Evolutionary conservation across 176 grass and related monocot species (phyloP).

Genomic region (Thinopyrum elongatum): DNA sequence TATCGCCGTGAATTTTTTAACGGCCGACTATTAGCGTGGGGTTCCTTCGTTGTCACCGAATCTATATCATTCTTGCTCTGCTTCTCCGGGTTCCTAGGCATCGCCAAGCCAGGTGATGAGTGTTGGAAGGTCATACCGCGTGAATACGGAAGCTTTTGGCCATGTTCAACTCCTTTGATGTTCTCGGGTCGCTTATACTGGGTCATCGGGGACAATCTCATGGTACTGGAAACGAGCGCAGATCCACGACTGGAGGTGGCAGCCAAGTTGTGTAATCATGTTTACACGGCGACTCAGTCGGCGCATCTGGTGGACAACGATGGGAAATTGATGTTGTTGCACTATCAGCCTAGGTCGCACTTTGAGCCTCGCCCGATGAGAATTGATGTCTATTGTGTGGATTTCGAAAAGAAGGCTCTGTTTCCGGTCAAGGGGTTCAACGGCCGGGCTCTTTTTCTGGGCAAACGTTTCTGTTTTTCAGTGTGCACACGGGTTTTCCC

Average conservation of each 20-base stretch:
- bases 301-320: not conserved
- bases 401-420: not conserved
- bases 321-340: not conserved
- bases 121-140: no score
- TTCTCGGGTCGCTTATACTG: slow-evolving; percentile 9
- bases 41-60: not conserved
- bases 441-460: not conserved
- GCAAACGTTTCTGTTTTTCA: not conserved
- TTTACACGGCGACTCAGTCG: not conserved
- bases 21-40: not conserved
- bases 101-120: no score
- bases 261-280: not conserved
- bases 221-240: not conserved
- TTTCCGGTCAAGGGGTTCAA: not conserved
- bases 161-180: not conserved
- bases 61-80: no score
- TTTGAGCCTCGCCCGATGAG: not conserved
- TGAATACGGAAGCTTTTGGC: not conserved
- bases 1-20: no score
- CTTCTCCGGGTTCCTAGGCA: not conserved
- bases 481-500: not conserved
- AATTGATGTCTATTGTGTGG: not conserved
- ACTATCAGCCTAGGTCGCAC: not conserved
- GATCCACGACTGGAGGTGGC: not conserved
- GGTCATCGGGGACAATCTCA: not conserved